A percentile compares a stretch with the other conserved stretches of the same genome.
Evolutionary conservation across 2,329 filamentous ascomycete genomes (phyloP).

Genomic region (Tolypocladium sp.): DNA sequence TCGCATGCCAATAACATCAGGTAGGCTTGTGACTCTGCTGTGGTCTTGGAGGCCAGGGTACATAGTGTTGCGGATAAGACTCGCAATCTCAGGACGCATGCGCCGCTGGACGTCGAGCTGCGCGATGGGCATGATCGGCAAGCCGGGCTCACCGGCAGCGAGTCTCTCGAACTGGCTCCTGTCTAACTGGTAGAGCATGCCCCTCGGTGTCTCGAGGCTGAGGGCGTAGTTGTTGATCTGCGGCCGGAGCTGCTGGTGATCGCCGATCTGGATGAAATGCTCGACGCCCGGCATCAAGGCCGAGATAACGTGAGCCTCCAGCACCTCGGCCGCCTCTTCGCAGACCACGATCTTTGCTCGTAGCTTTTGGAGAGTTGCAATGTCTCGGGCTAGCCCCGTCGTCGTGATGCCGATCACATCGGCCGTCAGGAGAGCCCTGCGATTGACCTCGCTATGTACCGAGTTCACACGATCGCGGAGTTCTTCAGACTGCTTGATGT

Average conservation of each 20-base stretch:
- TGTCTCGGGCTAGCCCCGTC: conserved; percentile 43
- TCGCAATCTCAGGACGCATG: conserved; percentile 56
- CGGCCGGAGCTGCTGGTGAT: no score
- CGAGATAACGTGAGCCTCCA: no score
- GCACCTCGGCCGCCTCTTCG: no score
- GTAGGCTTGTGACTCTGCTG: conserved; percentile 24
- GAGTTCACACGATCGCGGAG: conserved; percentile 5
- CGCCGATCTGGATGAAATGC: no score
- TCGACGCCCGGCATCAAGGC: no score
- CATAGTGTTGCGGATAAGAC: conserved; percentile 45
- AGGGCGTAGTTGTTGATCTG: no score
- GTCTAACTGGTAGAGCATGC: no score
- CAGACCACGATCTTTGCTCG: conserved; percentile 1
- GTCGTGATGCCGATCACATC: conserved; percentile 52
- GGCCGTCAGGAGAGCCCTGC: conserved; percentile 19
- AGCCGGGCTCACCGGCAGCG: no score
- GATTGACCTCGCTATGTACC: neutral
- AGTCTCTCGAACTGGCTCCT: conserved; percentile 35
- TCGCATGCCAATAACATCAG: conserved; percentile 43
- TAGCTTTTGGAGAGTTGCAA: conserved; percentile 38
- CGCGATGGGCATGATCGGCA: conserved; percentile 13
- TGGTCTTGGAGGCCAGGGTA: conserved; percentile 50
- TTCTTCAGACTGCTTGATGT: conserved; percentile 1
- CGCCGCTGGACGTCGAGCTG: conserved; percentile 49
- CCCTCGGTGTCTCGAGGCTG: no score